A percentile compares a stretch with the other conserved stretches of the same genome.
phyloP scores from a whole-genome alignment of 2,329 filamentous ascomycete species.

The Cladophialophora bantiana region DNA sequence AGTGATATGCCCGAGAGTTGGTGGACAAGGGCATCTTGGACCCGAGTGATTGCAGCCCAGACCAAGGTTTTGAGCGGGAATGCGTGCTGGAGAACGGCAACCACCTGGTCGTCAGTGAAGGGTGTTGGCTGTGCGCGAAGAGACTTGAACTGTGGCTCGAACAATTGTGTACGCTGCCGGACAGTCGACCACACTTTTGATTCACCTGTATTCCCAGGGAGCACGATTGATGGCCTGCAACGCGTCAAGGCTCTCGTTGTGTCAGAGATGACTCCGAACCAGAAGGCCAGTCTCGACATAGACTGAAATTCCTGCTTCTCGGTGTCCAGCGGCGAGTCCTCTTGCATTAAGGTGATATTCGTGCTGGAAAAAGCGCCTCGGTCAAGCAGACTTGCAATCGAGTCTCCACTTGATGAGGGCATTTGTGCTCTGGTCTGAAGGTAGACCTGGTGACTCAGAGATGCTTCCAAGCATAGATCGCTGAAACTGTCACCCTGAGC shows the following conservation, averaged over 20 bases:
- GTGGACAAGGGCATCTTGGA: constrained; percentile 18
- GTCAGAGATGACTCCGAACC: constrained; percentile 19
- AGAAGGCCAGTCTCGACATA: constrained; percentile 10
- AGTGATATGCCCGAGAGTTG: constrained; percentile 19
- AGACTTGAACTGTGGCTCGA: neutral
- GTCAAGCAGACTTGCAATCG: constrained; percentile 10
- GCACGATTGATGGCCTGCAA: constrained; percentile 15
- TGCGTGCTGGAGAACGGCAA: constrained; percentile 12
- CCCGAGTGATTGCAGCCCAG: constrained; percentile 17
- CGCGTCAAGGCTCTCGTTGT: constrained; percentile 10
- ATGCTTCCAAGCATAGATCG: constrained; percentile 15
- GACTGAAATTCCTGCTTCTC: constrained; percentile 1
- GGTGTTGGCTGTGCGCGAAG: neutral
- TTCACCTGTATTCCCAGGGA: constrained; percentile 6
- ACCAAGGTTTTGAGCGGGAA: constrained; percentile 12
- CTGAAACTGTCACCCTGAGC: constrained; percentile 6
- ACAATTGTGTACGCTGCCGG: constrained; percentile 6
- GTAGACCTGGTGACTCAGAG: constrained; percentile 13
- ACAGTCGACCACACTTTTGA: constrained; percentile 13
- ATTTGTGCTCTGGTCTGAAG: constrained; percentile 9
- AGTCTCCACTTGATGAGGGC: neutral
- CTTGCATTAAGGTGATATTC: neutral
- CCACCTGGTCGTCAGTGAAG: constrained; percentile 11
- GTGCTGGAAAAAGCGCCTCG: neutral
- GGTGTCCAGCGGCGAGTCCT: neutral